Conservation (phyloP, 2,329 filamentous ascomycete genomes). For the Fusarium sp. region DNA sequence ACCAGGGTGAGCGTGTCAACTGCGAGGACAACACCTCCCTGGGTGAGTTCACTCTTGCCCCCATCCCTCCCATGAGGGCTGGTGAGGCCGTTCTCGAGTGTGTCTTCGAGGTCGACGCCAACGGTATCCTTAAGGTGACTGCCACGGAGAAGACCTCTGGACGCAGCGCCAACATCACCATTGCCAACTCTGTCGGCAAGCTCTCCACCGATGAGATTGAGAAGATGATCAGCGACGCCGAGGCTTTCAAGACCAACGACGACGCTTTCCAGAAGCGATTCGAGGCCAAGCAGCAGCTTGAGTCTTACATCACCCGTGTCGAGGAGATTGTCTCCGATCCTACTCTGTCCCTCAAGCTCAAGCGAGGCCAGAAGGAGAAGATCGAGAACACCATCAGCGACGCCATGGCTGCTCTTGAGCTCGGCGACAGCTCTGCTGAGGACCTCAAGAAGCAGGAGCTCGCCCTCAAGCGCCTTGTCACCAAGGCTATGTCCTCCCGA, state of each 20-base stretch:
- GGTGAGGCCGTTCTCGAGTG: conserved; percentile 97
- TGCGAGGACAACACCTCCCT: conserved; percentile 98
- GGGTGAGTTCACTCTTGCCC: conserved; percentile 96
- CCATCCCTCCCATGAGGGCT: conserved; percentile 88
- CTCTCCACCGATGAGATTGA: conserved; percentile 95
- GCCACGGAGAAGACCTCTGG: conserved; percentile 99
- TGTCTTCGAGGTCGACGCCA: conserved; percentile 99
- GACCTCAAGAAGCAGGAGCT: conserved; percentile 99
- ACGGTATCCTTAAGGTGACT: conserved; percentile 99
- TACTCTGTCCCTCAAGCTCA: conserved; percentile 94
- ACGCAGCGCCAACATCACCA: conserved; percentile 98
- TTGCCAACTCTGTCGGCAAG: conserved; percentile 99
- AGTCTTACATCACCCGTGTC: conserved; percentile 98
- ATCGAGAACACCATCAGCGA: conserved; percentile 97
- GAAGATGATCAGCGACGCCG: conserved; percentile 96
- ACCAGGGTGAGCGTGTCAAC: conserved; percentile 96
- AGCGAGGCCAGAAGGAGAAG: conserved; percentile 99
- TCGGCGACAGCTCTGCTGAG: conserved; percentile 90
- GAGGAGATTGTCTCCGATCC: conserved; percentile 99
- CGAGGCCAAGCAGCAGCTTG: conserved; percentile 98
- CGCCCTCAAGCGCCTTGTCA: conserved; percentile 95
- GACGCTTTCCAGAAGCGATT: conserved; percentile 99
- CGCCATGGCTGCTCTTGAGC: conserved; percentile 96
- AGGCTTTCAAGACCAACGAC: conserved; percentile 98
- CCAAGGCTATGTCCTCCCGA: conserved; percentile 96